Conservation (phyloP, 768 basidiomycete genomes). For the Phallus indusiatus region DNA sequence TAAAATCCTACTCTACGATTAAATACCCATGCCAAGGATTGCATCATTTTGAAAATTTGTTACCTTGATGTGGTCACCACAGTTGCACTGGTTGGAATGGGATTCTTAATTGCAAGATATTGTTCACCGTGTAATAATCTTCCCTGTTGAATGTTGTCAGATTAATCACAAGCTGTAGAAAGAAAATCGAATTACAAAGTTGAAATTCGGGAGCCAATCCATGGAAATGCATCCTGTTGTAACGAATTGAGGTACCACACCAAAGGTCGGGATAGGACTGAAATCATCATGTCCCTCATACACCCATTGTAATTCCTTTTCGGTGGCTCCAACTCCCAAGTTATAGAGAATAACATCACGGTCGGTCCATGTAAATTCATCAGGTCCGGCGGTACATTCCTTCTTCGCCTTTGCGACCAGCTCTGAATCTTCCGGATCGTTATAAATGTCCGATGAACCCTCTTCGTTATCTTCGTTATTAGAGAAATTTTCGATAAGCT, state of each 20-base stretch:
- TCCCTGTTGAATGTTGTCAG: constrained; percentile 41
- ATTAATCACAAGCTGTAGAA: neutral
- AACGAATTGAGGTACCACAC: constrained; percentile 85
- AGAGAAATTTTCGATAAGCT: constrained; percentile 52
- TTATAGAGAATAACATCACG: constrained; percentile 93
- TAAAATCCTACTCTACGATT: constrained; percentile 39
- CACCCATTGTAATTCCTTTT: constrained; percentile 84
- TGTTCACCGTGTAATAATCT: constrained; percentile 98
- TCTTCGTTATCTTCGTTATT: constrained; percentile 28
- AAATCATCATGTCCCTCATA: constrained; percentile 88
- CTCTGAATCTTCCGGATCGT: constrained; percentile 74
- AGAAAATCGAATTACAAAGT: constrained; percentile 55
- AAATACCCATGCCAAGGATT: neutral
- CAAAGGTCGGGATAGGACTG: constrained; percentile 83
- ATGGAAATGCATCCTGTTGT: constrained; percentile 58
- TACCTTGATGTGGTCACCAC: constrained; percentile 67
- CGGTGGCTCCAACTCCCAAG: constrained; percentile 88
- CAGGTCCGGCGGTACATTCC: constrained; percentile 33
- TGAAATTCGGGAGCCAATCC: constrained; percentile 92
- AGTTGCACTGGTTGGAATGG: constrained; percentile 78
- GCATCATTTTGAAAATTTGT: too few relatives aligned
- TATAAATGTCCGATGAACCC: constrained; percentile 30
- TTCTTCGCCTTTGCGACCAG: constrained; percentile 79
- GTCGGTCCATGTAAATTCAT: constrained; percentile 71
- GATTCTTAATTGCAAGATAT: constrained; percentile 76